phyloP scores from a whole-genome alignment of 139 green algal species.

The Parachlorella kessleri region DNA sequence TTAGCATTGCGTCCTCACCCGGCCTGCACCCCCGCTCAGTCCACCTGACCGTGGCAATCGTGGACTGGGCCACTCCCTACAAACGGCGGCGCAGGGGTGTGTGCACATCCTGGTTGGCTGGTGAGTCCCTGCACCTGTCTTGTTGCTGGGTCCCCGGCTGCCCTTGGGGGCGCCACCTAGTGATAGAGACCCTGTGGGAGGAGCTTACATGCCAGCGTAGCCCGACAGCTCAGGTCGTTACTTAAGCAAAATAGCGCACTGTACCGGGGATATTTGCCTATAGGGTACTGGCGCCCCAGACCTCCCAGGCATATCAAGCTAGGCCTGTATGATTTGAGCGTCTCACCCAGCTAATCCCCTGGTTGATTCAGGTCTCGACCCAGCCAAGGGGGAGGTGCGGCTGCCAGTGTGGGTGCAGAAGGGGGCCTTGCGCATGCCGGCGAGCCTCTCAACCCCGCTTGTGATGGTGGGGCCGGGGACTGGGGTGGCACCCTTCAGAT shows the following conservation, averaged over 20 bases:
- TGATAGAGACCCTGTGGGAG: no score
- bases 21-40: conserved; percentile 47
- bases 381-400: conserved; percentile 5
- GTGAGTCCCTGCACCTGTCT: no score
- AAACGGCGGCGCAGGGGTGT: conserved; percentile 65
- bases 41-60: conserved; percentile 86
- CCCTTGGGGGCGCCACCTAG: no score
- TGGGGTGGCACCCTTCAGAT: conserved; percentile 85
- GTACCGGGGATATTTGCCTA: no score
- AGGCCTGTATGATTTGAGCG: no score
- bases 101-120: conserved; percentile 81
- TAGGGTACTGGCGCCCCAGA: no score
- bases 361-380: neutral
- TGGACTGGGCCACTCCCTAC: conserved; percentile 66
- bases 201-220: no score
- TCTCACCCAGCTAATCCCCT: no score
- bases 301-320: no score
- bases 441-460: conserved; percentile 46
- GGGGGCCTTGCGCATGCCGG: conserved; percentile 69
- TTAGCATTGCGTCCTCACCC: conserved; percentile 84
- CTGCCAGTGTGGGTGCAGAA: conserved; percentile 80
- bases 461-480: conserved; percentile 85
- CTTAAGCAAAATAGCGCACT: no score
- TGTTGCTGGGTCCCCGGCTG: no score
- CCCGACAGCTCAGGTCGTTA: no score